phyloP scores from a whole-genome alignment of 495 filamentous ascomycete species.

The Mycothermus thermophilus region DNA sequence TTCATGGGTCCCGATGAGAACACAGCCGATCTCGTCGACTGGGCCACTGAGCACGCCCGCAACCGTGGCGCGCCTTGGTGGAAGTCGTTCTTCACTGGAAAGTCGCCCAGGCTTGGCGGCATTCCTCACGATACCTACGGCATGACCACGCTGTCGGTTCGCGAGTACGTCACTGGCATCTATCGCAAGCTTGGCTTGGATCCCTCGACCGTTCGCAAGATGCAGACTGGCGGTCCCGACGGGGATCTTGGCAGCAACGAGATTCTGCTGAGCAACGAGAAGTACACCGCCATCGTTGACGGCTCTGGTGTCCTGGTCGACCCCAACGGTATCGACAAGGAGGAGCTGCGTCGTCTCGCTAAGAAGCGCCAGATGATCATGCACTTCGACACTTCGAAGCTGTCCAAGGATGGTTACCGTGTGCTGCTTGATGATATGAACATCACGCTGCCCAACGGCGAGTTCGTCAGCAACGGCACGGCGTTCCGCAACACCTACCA shows the following conservation, averaged over 20 bases:
- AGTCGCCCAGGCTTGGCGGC: conserved; percentile 87
- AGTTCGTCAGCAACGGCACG: conserved; percentile 79
- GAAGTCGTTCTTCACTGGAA: conserved; percentile 99
- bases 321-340: conserved; percentile 71
- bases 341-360: conserved; percentile 72
- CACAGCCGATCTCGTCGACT: conserved; percentile 91
- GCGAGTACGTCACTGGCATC: conserved; percentile 89
- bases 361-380: conserved; percentile 81
- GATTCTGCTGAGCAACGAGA: conserved; percentile 89
- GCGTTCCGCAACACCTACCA: conserved; percentile 96
- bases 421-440: conserved; percentile 88
- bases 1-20: conserved; percentile 99
- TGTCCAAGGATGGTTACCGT: conserved; percentile 78
- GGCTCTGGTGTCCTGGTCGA: conserved; percentile 91
- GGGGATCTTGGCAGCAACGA: conserved; percentile 96
- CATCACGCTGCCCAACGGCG: conserved; percentile 70
- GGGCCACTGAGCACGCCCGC: conserved; percentile 91
- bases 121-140: conserved; percentile 94
- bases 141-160: conserved; percentile 95
- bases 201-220: conserved; percentile 66
- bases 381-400: conserved; percentile 70
- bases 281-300: conserved; percentile 85
- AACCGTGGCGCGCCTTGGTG: conserved; percentile 87
- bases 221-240: conserved; percentile 96
- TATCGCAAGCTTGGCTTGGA: conserved; percentile 90